These are phyloP conservation scores for Aspergillus fumigatiaffinis DNA, from an alignment of 2,329 filamentous ascomycete species.

Conservation along the genomic window DNA sequence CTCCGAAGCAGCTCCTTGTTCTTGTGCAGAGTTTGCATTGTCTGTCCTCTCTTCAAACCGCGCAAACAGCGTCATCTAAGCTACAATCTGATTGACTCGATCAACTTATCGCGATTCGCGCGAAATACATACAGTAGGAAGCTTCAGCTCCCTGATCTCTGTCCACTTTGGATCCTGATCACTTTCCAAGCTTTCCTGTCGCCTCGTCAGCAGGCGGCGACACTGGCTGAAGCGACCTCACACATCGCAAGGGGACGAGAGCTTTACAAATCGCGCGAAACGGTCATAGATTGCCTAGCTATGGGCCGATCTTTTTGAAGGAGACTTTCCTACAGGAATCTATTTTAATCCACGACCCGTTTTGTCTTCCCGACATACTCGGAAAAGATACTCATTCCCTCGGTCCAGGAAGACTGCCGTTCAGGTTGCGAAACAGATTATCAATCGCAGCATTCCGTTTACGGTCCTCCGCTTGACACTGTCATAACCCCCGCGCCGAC, in stretches of 20 bases:
- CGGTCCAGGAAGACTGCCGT: too few species aligned
- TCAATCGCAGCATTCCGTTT: not conserved
- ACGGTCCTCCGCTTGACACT: not conserved
- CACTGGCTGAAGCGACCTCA: not conserved
- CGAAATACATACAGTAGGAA: constrained; percentile 7
- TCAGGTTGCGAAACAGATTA: not conserved
- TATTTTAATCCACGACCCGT: not conserved
- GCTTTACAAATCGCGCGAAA: not conserved
- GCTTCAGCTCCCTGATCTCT: constrained; percentile 3
- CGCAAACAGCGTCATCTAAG: constrained; percentile 33
- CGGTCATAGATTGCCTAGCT: not conserved
- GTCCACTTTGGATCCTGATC: not conserved
- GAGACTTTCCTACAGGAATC: not conserved
- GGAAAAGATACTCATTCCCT: not conserved
- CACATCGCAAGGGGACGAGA: not conserved
- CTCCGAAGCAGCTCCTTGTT: not conserved
- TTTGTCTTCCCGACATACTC: not conserved
- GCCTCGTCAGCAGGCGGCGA: not conserved
- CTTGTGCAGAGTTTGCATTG: constrained; percentile 40
- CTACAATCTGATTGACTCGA: constrained; percentile 22
- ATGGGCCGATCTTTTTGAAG: not conserved
- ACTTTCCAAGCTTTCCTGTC: not conserved
- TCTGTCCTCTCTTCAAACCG: constrained; percentile 39
- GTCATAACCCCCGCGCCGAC: not conserved
- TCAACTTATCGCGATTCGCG: constrained; percentile 14